These are phyloP conservation scores for Aspergillus thermomutatus DNA, from an alignment of 2,329 filamentous ascomycete genomes.

Conservation along the genomic window DNA sequence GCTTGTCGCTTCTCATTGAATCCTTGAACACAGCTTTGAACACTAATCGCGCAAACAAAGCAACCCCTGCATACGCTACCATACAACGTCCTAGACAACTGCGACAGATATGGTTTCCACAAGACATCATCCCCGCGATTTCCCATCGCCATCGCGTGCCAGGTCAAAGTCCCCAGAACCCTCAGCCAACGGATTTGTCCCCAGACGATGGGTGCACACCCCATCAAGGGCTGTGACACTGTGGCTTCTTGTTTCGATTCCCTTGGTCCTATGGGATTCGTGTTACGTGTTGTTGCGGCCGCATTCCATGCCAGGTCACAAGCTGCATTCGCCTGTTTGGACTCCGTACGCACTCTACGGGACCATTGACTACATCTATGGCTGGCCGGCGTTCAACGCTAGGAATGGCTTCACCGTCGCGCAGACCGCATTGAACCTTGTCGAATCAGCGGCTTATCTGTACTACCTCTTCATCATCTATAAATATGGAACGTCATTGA, in stretches of 20 bases:
- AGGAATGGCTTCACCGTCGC: conserved; percentile 73
- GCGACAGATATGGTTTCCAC: conserved; percentile 52
- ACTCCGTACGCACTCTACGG: conserved; percentile 78
- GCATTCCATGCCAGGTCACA: conserved; percentile 75
- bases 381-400: conserved; percentile 66
- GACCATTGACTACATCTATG: conserved; percentile 76
- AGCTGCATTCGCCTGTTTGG: conserved; percentile 69
- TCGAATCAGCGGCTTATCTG: conserved; percentile 65
- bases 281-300: conserved; percentile 77
- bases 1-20: background rate
- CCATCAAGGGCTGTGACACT: conserved; percentile 58
- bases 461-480: conserved; percentile 59
- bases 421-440: conserved; percentile 65
- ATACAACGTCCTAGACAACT: background rate
- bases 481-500: conserved; percentile 35
- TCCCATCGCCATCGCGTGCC: conserved; percentile 35
- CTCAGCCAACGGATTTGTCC: conserved; percentile 13
- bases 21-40: background rate
- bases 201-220: conserved; percentile 53
- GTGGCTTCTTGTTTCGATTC: conserved; percentile 73
- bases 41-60: background rate
- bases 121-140: conserved; percentile 52
- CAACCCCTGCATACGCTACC: background rate
- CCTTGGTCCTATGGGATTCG: conserved; percentile 78
- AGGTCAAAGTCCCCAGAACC: conserved; percentile 24